Percentiles rank a stretch among this genome's conserved stretches.
phyloP scores from a whole-genome alignment of 106 monocot genomes.

The Cymbidium sinense region DNA sequence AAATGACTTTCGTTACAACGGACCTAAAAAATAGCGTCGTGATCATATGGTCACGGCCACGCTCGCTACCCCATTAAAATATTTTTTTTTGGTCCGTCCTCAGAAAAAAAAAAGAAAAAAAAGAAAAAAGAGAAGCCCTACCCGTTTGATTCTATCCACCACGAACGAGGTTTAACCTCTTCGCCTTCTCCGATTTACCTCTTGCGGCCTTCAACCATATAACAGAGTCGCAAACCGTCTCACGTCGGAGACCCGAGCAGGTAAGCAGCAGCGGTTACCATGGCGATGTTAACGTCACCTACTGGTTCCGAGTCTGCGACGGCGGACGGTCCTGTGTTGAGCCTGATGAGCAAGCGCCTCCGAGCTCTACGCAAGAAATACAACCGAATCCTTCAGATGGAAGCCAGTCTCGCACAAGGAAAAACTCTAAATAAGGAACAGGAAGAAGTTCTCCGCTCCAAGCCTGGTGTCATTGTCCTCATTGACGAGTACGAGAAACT shows the following conservation, averaged over 20 bases:
- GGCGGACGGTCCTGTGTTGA: constrained; percentile 73
- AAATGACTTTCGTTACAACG: too few relatives aligned
- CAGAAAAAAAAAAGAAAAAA: too few relatives aligned
- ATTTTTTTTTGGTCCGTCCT: too few relatives aligned
- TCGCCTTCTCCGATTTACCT: too few relatives aligned
- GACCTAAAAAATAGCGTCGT: too few relatives aligned
- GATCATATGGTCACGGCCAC: too few relatives aligned
- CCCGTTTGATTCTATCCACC: too few relatives aligned
- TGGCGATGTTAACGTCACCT: constrained; percentile 16
- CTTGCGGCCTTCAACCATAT: too few relatives aligned
- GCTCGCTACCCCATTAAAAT: too few relatives aligned
- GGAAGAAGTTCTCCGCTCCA: constrained; percentile 82
- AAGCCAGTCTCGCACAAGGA: constrained; percentile 58
- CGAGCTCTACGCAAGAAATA: constrained; percentile 86
- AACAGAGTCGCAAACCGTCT: not conserved
- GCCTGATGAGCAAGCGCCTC: constrained; percentile 68
- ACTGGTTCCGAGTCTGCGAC: not conserved
- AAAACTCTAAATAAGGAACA: constrained; percentile 88
- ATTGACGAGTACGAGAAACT: constrained; percentile 91
- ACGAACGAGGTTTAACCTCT: too few relatives aligned
- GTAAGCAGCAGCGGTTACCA: constrained; percentile 3
- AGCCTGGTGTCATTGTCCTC: constrained; percentile 46
- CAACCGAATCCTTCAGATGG: constrained; percentile 88
- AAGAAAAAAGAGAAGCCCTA: too few relatives aligned
- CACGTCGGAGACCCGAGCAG: constrained; percentile 3